Base-by-base conservation (phyloP, 768 basidiomycete species). In the Lactifluus pinguis region DNA sequence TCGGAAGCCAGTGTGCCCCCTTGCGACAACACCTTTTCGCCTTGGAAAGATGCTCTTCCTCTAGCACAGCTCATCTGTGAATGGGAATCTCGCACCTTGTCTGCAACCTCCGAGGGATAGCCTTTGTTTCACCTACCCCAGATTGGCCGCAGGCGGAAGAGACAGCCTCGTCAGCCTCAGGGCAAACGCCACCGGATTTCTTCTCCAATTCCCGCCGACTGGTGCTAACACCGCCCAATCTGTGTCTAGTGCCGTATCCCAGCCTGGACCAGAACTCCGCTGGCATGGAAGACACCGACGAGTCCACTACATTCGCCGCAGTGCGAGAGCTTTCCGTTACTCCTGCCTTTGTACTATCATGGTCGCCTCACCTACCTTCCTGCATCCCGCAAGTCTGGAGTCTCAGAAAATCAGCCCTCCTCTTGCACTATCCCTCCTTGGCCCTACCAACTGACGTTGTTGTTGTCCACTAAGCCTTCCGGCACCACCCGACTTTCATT, bases 141-240 rank as follows among this genome's bases (percentile, higher is more conserved):
- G 66, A 62, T 25, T 58, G 64, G 6, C 32, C 65, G 30, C 42
- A 53, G 49, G 15, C 49, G 49, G 42, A 62, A 34, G 29, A 59
- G 41, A 38, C 62, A 4, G 55, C 56, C n/a, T 25, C 59, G 1
- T n/a, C n/a, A n/a, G n/a, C n/a, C n/a, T n/a, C n/a, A n/a, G 66
- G 55, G 68, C 32, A 69, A 6, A 69, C 74, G 5, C 68, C 86
- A 38, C 86, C 86, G 8, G 81, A 86, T 69, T 86, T 89, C 70
- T 89, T 89, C 59, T 76, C 80, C 32, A 77, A 66, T 38, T 83
- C 85, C 0, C 72, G 50, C 38, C 53, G 61, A 30, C 67, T 45
- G 61, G 68, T n/a, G 45, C 25, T 45, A 45, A 42, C 66, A 3
- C 49, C 62, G 1, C 53, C 72, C 59, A 70, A 21, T 53, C 69